Conservation (phyloP, 2,329 filamentous ascomycete species). For the Pezicula rhizophila region DNA sequence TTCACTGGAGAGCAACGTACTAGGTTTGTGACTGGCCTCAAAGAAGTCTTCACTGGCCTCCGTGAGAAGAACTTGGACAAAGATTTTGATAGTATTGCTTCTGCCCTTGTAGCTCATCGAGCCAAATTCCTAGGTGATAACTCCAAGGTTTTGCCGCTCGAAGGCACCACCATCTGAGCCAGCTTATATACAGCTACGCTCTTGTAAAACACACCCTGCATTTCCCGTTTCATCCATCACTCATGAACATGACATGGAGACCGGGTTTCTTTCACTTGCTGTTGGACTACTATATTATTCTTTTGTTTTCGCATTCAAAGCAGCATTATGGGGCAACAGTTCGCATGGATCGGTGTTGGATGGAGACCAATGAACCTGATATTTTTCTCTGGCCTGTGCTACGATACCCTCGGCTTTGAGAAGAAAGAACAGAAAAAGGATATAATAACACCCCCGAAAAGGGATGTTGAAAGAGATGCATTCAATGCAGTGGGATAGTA, state of each 20-base stretch:
- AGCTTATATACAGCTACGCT: not conserved
- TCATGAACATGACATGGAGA: conserved; percentile 2
- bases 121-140: conserved; percentile 58
- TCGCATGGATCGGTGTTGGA: conserved; percentile 15
- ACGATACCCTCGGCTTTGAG: conserved; percentile 13
- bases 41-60: conserved; percentile 53
- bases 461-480: too few relatives aligned
- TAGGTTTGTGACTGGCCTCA: conserved; percentile 57
- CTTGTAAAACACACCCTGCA: conserved; percentile 1
- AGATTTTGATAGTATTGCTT: conserved; percentile 62
- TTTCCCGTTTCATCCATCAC: not conserved
- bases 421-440: not conserved
- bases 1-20: conserved; percentile 55
- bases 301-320: conserved; percentile 6
- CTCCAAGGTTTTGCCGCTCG: conserved; percentile 56
- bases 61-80: conserved; percentile 49
- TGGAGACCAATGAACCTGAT: conserved; percentile 3
- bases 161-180: conserved; percentile 25
- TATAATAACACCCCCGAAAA: too few relatives aligned
- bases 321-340: not conserved
- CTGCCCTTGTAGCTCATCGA: conserved; percentile 62
- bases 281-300: conserved; percentile 6
- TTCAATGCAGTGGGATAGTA: too few relatives aligned
- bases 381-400: conserved; percentile 13
- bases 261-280: conserved; percentile 3